A percentile compares a stretch with the other conserved stretches of the same genome.
Conservation (phyloP, 2,329 filamentous ascomycete species). For the Pseudogymnoascus sp. region DNA sequence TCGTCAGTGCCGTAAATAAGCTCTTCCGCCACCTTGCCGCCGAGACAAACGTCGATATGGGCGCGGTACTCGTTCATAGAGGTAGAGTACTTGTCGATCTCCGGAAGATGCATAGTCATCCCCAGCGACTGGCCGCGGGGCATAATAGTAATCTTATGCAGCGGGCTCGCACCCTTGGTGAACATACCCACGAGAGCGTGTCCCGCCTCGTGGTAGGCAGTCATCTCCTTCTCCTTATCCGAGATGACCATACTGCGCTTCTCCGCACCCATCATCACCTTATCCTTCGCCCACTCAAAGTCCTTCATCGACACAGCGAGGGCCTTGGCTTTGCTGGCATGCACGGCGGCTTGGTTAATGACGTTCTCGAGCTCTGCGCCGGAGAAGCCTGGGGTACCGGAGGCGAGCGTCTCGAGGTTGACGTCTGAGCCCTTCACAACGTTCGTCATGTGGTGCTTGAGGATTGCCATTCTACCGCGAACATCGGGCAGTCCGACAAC, state of each 20-base stretch:
- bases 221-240: constrained; percentile 89
- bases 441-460: constrained; percentile 90
- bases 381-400: constrained; percentile 84
- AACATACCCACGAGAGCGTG: constrained; percentile 88
- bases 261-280: constrained; percentile 95
- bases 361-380: constrained; percentile 95
- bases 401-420: constrained; percentile 75
- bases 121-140: constrained; percentile 82
- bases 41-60: constrained; percentile 72
- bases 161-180: constrained; percentile 61
- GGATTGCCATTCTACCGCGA: constrained; percentile 82
- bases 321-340: constrained; percentile 82
- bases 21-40: constrained; percentile 85
- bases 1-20: constrained; percentile 86
- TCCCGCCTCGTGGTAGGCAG: constrained; percentile 93
- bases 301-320: constrained; percentile 68
- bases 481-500: constrained; percentile 86
- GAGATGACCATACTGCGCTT: constrained; percentile 82
- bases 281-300: constrained; percentile 97
- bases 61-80: constrained; percentile 80
- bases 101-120: constrained; percentile 78
- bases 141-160: constrained; percentile 97
- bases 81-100: constrained; percentile 86
- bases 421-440: constrained; percentile 75
- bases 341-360: constrained; percentile 91